Base-by-base conservation (phyloP, 1,139 yeast species). In the Saccharomyces hybrid region DNA sequence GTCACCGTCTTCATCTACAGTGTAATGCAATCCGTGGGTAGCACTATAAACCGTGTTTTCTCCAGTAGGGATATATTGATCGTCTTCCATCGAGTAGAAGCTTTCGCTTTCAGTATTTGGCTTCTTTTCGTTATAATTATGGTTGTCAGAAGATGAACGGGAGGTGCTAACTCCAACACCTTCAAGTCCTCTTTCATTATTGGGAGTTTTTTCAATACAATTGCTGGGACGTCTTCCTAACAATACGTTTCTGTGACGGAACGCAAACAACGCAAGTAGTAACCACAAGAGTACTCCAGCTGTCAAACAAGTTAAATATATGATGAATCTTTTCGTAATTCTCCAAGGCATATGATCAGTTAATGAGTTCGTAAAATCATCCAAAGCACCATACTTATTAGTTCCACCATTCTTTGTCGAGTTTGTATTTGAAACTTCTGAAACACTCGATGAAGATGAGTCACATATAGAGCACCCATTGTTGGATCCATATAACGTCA, bases 1-100 rank as follows among this genome's bases (percentile, higher is more conserved):
- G 48, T 61, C 61, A 2, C 68, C 69, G 24, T 62, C 62, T 27
- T 52, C 56, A 26, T 59, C 66, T 12, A 64, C 56, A 14, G 34
- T 56, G 51, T 65, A 65, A 14, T 59, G 58, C 21, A 65, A 49
- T 12, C 61, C 65, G 44, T 60, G 64, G 27, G 60, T 51, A 3
- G 54, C 54, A 34, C 61, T 63, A 53, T 59, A 64, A 1, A 61
- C 58, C 3, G 60, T 56, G 27, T 57, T 59, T 21, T 61, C 58
- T 3, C 63, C 60, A 11, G 61, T 57, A 16, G 59, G 34, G n/a
- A 59, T 28, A 48, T n/a, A 42, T 19, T 11, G n/a, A 48, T 26
- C n/a, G 29, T 16, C 44, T 48, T 12, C 31, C n/a, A 28, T 24
- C 19, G 14, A 24, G 19, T 26, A 28, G 3, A 12, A 28, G 11